These are phyloP conservation scores for Lactarius sanguifluus DNA, from an alignment of 768 basidiomycete genomes.

Conservation along the genomic window DNA sequence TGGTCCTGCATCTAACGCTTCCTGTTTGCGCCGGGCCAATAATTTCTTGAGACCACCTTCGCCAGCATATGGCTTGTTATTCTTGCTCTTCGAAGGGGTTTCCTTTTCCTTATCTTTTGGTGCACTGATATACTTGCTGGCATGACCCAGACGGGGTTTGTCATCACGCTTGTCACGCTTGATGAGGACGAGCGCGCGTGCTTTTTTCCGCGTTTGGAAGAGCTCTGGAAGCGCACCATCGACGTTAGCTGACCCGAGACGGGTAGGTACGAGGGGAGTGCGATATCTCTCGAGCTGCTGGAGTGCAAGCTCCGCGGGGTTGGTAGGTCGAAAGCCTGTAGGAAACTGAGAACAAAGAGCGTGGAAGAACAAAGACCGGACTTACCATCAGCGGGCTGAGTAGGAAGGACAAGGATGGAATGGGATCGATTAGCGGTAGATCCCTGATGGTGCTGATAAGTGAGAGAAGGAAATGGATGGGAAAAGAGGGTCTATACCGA, in stretches of 20 bases:
- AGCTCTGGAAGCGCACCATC: slow-evolving; percentile 49
- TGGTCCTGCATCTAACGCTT: slow-evolving; percentile 49
- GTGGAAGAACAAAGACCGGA: slow-evolving; percentile 10
- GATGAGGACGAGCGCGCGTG: slow-evolving; percentile 54
- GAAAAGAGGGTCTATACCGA: slow-evolving; percentile 21
- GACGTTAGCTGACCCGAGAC: slow-evolving; percentile 37
- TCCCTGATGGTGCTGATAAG: slow-evolving; percentile 19
- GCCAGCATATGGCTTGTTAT: slow-evolving; percentile 71
- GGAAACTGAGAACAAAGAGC: slow-evolving; percentile 28
- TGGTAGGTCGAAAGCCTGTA: slow-evolving; percentile 38
- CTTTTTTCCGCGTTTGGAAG: slow-evolving; percentile 53
- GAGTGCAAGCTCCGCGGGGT: slow-evolving; percentile 63
- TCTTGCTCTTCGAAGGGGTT: slow-evolving; percentile 40
- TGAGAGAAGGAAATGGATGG: background rate
- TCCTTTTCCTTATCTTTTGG: slow-evolving; percentile 31
- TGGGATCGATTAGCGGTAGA: slow-evolving; percentile 21
- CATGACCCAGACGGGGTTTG: slow-evolving; percentile 49
- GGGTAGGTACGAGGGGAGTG: slow-evolving; percentile 73
- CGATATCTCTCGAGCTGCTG: slow-evolving; percentile 76
- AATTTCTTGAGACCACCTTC: slow-evolving; percentile 78
- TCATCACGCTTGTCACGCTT: slow-evolving; percentile 50
- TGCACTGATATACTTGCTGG: slow-evolving; percentile 31
- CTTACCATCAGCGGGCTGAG: slow-evolving; percentile 22
- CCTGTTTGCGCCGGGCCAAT: slow-evolving; percentile 59
- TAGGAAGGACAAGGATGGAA: slow-evolving; percentile 15